Conservation (phyloP, 2,329 filamentous ascomycete genomes). For the Xylariaceae sp. region DNA sequence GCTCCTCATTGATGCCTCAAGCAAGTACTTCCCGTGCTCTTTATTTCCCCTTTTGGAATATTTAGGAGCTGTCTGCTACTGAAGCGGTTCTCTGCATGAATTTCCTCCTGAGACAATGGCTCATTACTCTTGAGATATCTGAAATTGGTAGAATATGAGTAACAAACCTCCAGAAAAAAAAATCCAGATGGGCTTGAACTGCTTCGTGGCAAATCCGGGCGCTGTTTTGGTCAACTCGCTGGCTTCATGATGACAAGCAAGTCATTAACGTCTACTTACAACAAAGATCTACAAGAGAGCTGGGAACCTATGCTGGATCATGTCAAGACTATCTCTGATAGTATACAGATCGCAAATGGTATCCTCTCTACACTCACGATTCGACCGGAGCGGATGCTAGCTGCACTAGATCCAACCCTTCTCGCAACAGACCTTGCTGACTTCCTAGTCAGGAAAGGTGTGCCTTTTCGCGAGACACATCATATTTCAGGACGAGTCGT, state of each 20-base stretch:
- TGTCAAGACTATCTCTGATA: conserved; percentile 77
- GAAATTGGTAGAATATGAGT: too few species aligned
- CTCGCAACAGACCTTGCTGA: conserved; percentile 69
- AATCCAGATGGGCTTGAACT: conserved; percentile 71
- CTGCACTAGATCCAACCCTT: conserved; percentile 78
- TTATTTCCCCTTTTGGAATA: too few species aligned
- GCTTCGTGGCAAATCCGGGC: conserved; percentile 70
- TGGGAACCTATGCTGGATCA: conserved; percentile 82
- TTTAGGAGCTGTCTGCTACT: too few species aligned
- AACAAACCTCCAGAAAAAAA: too few species aligned
- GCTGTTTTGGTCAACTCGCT: conserved; percentile 49
- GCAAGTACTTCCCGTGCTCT: too few species aligned
- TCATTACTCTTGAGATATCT: too few species aligned
- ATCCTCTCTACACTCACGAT: conserved; percentile 70
- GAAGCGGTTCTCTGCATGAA: too few species aligned
- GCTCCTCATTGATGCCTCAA: conserved; percentile 75
- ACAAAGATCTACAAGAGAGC: conserved; percentile 88
- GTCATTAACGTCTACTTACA: conserved; percentile 77
- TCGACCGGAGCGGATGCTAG: conserved; percentile 71
- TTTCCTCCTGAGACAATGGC: too few species aligned
- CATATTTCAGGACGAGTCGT: conserved; percentile 75
- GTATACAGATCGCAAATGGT: conserved; percentile 76
- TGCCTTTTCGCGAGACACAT: conserved; percentile 80
- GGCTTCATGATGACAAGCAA: conserved; percentile 70
- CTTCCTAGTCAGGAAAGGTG: conserved; percentile 64